Percentiles rank a stretch among this genome's conserved stretches.
Conservation (phyloP, 352 stramenopile genomes). For the Phytophthora pisi region DNA sequence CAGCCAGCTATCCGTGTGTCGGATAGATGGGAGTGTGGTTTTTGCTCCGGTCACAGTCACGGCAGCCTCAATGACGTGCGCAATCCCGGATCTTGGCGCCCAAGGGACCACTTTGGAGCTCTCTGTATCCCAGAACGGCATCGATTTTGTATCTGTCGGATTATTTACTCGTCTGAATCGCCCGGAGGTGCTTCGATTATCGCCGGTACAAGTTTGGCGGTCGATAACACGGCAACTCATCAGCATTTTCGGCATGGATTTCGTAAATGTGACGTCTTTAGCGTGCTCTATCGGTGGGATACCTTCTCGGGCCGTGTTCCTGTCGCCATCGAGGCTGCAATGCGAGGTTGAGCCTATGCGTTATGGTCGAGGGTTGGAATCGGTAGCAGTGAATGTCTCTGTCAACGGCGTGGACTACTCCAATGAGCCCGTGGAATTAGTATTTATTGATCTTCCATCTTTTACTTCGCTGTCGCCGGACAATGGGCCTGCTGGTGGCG, state of each 20-base stretch:
- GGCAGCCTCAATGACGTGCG: constrained; percentile 27
- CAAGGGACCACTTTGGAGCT: constrained; percentile 7
- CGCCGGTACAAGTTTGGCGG: constrained; percentile 17
- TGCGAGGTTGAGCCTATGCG: constrained; percentile 29
- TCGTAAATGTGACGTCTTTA: constrained; percentile 31
- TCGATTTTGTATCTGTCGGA: constrained; percentile 26
- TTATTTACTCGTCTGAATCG: constrained; percentile 18
- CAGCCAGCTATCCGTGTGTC: constrained; percentile 18
- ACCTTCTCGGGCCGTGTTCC: constrained; percentile 10
- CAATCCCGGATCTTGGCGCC: constrained; percentile 20
- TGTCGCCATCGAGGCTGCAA: constrained; percentile 38
- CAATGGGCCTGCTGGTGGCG: constrained; percentile 31
- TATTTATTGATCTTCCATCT: constrained; percentile 17
- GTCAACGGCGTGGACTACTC: constrained; percentile 44
- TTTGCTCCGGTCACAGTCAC: constrained; percentile 24
- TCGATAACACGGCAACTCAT: constrained; percentile 23
- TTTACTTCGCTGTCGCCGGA: constrained; percentile 18
- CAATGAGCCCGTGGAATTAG: not conserved
- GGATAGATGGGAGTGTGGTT: constrained; percentile 16
- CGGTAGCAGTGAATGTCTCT: constrained; percentile 30
- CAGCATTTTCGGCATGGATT: constrained; percentile 40
- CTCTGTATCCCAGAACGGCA: constrained; percentile 33
- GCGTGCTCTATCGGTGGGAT: constrained; percentile 26
- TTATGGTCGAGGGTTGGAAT: constrained; percentile 3
- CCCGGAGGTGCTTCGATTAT: constrained; percentile 34